Base-by-base conservation (phyloP, 1,284 basidiomycete species). In the Porodaedalea pini region DNA sequence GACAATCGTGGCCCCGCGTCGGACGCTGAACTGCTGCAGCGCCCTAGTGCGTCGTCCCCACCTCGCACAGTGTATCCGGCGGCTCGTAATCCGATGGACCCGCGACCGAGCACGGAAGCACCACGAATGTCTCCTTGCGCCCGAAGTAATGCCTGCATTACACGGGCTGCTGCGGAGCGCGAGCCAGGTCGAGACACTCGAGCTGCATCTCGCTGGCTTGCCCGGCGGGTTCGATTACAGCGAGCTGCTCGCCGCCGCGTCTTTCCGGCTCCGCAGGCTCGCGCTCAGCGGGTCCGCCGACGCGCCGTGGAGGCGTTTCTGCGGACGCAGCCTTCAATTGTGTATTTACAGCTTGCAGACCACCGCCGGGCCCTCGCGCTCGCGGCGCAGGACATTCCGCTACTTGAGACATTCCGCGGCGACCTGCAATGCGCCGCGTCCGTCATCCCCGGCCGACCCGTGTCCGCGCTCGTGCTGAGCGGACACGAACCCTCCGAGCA, bases 401-500 rank as follows among this genome's bases (percentile, higher is more conserved):
- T 63, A 50, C 74, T 86, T 36, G 63, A 71, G 19, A 74, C 76
- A 50, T 86, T 85, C 73, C 81, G 82, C 60, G 83, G 83, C 57
- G 76, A 77, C 44, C 75, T 82, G 54, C 73, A 74, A 65, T 73
- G 80, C n/a, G 82, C 83, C 2, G 81, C 81, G 48, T 70, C 73
- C 8, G 66, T 86, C 55, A 75, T 85, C 53, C 84, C 83, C 10
- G 82, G 81, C 10, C 72, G 83, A 32, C 79, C 82, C 4, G 78
- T 85, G 23, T 75, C 76, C 48, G 68, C 69, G 55, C 78, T 86
- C 50, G 72, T 75, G 11, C 80, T 86, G 50, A 71, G 81, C 55
- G 82, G 81, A 3, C 75, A 78, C 62, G 81, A 84, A 60, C 77
- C 77, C 19, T 74, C 78, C 63, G 76, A 74, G 60, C 71, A 74